These are phyloP conservation scores for Botrytis squamosa DNA, from an alignment of 2,329 filamentous ascomycete genomes.

Conservation along the genomic window DNA sequence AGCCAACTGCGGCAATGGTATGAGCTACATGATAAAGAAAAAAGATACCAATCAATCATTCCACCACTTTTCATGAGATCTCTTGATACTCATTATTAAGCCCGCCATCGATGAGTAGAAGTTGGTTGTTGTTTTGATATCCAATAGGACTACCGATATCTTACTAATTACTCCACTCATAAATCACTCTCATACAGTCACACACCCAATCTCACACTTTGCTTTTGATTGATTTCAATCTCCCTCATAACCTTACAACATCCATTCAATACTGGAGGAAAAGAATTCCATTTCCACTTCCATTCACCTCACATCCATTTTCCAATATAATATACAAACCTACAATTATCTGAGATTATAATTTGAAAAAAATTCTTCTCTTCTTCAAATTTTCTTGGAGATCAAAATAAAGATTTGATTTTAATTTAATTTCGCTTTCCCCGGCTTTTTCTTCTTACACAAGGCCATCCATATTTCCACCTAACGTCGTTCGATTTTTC, in stretches of 20 bases:
- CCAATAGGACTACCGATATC: background rate
- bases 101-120: background rate
- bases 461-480: background rate
- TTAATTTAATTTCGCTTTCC: background rate
- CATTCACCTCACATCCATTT: background rate
- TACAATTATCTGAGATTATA: background rate
- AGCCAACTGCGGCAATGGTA: background rate
- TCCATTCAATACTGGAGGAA: background rate
- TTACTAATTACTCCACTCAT: background rate
- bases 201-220: background rate
- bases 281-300: background rate
- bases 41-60: background rate
- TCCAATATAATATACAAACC: background rate
- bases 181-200: background rate
- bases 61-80: background rate
- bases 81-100: background rate
- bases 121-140: background rate
- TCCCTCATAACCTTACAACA: background rate
- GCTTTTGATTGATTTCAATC: background rate
- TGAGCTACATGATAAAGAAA: background rate
- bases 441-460: conserved; percentile 3
- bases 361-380: background rate
- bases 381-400: background rate
- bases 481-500: conserved; percentile 11
- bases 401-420: conserved; percentile 2